Conservation (phyloP, 371 early-diverging fungal genomes). For the Blakeslea trispora region DNA sequence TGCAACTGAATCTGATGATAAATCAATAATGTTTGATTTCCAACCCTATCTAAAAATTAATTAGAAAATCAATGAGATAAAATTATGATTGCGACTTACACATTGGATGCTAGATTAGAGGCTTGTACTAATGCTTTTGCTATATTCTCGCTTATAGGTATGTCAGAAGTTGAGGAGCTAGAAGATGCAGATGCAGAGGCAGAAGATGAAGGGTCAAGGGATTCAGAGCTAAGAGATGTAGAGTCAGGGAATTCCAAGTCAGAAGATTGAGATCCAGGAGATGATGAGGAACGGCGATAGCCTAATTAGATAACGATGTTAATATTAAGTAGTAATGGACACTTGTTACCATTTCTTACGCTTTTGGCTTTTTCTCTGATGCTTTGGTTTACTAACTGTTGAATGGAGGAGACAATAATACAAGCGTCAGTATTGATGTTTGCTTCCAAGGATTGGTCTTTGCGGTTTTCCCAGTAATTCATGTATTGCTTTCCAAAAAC, state of each 20-base stretch:
- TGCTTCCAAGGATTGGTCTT: conserved; percentile 14
- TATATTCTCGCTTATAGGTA: not conserved
- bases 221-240: not conserved
- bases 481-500: conserved; percentile 16
- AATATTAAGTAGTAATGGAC: conserved; percentile 12
- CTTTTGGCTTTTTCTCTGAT: conserved; percentile 10
- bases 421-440: conserved; percentile 11
- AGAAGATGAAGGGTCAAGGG: conserved; percentile 5
- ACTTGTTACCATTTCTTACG: conserved; percentile 17
- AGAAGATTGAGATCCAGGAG: conserved; percentile 1
- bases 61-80: conserved; percentile 11
- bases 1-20: conserved; percentile 13
- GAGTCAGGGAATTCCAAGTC: conserved; percentile 6
- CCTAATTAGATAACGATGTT: conserved; percentile 15
- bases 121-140: conserved; percentile 14
- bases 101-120: conserved; percentile 14
- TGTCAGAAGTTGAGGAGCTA: not conserved
- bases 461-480: conserved; percentile 14
- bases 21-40: conserved; percentile 10
- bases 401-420: conserved; percentile 15
- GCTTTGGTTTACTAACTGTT: conserved; percentile 11
- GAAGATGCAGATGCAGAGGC: conserved; percentile 1
- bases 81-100: conserved; percentile 14
- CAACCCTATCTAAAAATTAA: conserved; percentile 16
- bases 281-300: conserved; percentile 8